Evolutionary conservation across 345 rosid species (phyloP).

Genomic region (Stellera chamaejasme): DNA sequence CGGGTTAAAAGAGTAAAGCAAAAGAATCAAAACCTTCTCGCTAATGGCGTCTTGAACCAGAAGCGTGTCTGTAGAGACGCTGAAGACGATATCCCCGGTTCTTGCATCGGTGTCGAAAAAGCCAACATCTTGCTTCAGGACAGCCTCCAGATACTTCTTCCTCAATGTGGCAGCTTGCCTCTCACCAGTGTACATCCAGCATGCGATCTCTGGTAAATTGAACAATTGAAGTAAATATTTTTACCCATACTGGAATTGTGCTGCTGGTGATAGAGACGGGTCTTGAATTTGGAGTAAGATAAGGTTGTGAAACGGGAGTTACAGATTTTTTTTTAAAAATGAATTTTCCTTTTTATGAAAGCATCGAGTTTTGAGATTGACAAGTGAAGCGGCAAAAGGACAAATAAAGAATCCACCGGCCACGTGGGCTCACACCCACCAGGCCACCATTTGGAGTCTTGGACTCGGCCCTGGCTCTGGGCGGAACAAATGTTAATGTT

Average conservation of each 20-base stretch:
- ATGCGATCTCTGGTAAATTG: constrained; percentile 64
- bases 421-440: constrained; percentile 40
- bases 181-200: constrained; percentile 99
- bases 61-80: constrained; percentile 97
- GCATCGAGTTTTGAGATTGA: constrained; percentile 13
- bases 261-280: constrained; percentile 23
- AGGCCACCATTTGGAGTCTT: constrained; percentile 5
- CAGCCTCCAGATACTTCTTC: constrained; percentile 93
- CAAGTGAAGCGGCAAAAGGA: constrained; percentile 20
- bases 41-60: constrained; percentile 99
- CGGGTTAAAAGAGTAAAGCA: not conserved
- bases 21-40: constrained; percentile 54
- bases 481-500: constrained; percentile 1
- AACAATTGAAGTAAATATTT: not conserved
- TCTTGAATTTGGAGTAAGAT: not conserved
- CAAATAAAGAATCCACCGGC: constrained; percentile 34
- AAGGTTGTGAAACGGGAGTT: not conserved
- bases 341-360: not conserved
- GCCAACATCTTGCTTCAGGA: constrained; percentile 93
- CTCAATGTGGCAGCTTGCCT: constrained; percentile 89
- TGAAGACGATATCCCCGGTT: constrained; percentile 96
- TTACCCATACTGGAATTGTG: not conserved
- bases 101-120: constrained; percentile 98
- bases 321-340: not conserved
- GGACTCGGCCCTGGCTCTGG: constrained; percentile 5